Evolutionary conservation across 2,329 filamentous ascomycete species (phyloP).

Genomic region (Harringtonia lauricola): DNA sequence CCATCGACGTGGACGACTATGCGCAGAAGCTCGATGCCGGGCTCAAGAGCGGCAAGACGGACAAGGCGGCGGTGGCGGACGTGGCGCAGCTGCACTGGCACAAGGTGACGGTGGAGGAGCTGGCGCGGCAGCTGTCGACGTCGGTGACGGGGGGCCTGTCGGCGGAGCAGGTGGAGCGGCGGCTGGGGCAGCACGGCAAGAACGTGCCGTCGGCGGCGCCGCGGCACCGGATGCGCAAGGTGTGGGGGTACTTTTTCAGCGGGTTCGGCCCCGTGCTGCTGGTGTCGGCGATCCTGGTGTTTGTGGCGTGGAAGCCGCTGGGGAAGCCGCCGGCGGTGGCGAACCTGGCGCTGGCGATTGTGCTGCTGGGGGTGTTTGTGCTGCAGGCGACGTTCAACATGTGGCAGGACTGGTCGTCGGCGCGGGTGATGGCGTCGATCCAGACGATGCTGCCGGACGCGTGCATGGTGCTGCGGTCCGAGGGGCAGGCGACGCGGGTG

Average conservation of each 20-base stretch:
- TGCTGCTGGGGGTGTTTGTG: conserved; percentile 58
- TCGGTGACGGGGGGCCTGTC: conserved; percentile 49
- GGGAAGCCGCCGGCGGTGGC: conserved; percentile 58
- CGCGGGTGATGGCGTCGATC: conserved; percentile 68
- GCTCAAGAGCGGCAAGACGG: too few relatives aligned
- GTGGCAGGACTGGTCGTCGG: conserved; percentile 67
- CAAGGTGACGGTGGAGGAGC: conserved; percentile 42
- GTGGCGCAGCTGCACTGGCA: conserved; percentile 60
- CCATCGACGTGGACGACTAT: conserved; percentile 44
- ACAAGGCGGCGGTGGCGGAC: conserved; percentile 29
- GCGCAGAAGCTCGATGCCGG: conserved; percentile 31
- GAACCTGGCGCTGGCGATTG: conserved; percentile 63
- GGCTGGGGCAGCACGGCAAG: conserved; percentile 48
- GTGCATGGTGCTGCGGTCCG: conserved; percentile 54
- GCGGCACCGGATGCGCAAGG: conserved; percentile 44
- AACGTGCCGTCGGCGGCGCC: conserved; percentile 58
- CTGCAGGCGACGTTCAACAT: conserved; percentile 60
- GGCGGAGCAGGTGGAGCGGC: conserved; percentile 40
- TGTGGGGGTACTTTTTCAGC: conserved; percentile 63
- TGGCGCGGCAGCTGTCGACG: conserved; percentile 47
- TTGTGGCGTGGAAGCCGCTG: conserved; percentile 66
- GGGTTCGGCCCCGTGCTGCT: conserved; percentile 66
- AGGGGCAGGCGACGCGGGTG: conserved; percentile 26
- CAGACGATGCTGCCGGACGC: conserved; percentile 70
- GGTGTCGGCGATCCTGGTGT: conserved; percentile 58